Percentiles rank a stretch among this genome's conserved stretches.
These are phyloP conservation scores for Penicillium egyptiacum DNA, from an alignment of 495 filamentous ascomycete genomes.

Conservation along the genomic window DNA sequence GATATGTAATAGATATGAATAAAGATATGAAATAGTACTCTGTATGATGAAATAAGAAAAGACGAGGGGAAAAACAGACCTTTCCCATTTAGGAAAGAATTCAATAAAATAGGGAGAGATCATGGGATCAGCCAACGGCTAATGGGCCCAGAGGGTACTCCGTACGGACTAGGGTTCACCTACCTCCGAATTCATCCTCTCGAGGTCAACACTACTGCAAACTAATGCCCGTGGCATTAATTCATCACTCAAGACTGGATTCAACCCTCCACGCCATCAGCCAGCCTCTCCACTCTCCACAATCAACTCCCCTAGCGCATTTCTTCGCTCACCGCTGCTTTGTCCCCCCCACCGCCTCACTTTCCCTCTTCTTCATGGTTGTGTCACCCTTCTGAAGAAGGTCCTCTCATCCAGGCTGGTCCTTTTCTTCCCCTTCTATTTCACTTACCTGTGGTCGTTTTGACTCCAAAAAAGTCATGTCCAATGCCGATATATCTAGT, in stretches of 20 bases:
- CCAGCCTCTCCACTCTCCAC: slow-evolving; percentile 31
- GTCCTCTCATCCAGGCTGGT: slow-evolving; percentile 33
- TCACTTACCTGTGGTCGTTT: slow-evolving; percentile 11
- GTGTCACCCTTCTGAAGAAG: slow-evolving; percentile 33
- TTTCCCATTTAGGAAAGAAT: slow-evolving; percentile 1
- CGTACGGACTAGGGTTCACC: too few relatives aligned
- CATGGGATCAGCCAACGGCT: slow-evolving; percentile 4
- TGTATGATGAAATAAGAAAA: neutral
- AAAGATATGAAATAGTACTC: neutral
- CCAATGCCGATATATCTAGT: slow-evolving; percentile 45
- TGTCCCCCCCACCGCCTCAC: slow-evolving; percentile 45
- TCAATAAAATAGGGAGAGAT: slow-evolving; percentile 1
- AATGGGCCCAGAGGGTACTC: too few relatives aligned
- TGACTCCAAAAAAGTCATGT: slow-evolving; percentile 36
- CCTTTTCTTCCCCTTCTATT: slow-evolving; percentile 19
- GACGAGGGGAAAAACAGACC: neutral
- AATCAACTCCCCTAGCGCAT: slow-evolving; percentile 42
- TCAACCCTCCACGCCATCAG: slow-evolving; percentile 8
- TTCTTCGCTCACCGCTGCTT: slow-evolving; percentile 51
- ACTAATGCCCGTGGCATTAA: slow-evolving; percentile 3
- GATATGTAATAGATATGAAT: neutral
- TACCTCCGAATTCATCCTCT: too few relatives aligned
- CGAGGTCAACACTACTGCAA: neutral
- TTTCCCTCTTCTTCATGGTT: slow-evolving; percentile 26
- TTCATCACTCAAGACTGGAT: neutral